Base-by-base conservation (phyloP, 2,329 filamentous ascomycete genomes). In the Pseudogymnoascus sp. region DNA sequence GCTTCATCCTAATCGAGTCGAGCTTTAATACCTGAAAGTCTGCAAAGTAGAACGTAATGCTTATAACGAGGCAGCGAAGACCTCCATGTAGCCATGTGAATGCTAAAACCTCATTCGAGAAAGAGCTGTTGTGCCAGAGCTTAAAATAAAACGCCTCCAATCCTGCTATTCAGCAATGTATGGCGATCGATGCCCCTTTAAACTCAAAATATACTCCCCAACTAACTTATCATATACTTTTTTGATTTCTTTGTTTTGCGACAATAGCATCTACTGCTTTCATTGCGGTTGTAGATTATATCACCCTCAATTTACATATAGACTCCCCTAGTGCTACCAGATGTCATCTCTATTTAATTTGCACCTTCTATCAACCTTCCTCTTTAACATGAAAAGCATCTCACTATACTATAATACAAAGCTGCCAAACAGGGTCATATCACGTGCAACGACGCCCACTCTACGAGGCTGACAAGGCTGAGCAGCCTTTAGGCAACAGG, bases 381-480 rank as follows among this genome's bases (percentile, higher is more conserved):
- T 42, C 16, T 42, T 16, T 11, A 42, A 42, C 37, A 38, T 16
- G 3, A 42, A 3, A 18, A 42, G 8, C 4, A 18, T 18, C 38
- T 18, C 21, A 21, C 21, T 21, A 21, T 2, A 11, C n/a, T 42
- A 18, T n/a, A 42, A 42, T 42, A 42, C 11, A 38, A 42, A 42
- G 7, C 2, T 8, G 16, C 16, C 38, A 21, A 21, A 21, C 21
- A 21, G 21, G 21, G 21, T 21, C 21, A 21, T 21, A n/a, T 46
- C 42, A 46, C 42, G 42, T 46, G 42, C 25, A 53, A 53, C 46
- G 46, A 53, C n/a, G 23, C 46, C 44, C 3, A 16, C 46, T 1
- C n/a, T 5, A 53, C 46, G 25, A 53, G 46, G 46, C 46, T 53
- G 46, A 53, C 46, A 53, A 31, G 46, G 46, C 46, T 53, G 46